Percentiles rank a stretch among this genome's conserved stretches.
Evolutionary conservation across 352 stramenopile species (phyloP).

Genomic region (Globisporangium paroecandrum): DNA sequence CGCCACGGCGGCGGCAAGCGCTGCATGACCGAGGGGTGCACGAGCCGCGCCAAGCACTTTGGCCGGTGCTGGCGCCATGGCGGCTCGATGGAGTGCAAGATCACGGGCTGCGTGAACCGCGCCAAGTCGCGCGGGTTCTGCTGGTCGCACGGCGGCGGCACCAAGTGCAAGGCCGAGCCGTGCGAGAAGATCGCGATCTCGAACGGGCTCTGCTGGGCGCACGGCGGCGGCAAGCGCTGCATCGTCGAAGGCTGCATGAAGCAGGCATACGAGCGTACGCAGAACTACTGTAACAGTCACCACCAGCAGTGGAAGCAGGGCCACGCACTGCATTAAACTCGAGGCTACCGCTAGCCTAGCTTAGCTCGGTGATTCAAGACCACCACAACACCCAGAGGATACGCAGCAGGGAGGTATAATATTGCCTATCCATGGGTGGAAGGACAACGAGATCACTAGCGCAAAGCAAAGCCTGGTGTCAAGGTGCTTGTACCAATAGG

Average conservation of each 20-base stretch:
- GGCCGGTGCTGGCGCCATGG: slow-evolving; percentile 75
- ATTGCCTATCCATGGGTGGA: background rate
- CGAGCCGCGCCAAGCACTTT: slow-evolving; percentile 69
- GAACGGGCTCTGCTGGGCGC: slow-evolving; percentile 71
- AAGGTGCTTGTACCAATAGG: slow-evolving; percentile 1
- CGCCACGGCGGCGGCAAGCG: slow-evolving; percentile 50
- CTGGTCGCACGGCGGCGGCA: slow-evolving; percentile 83
- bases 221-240: slow-evolving; percentile 74
- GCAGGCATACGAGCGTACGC: slow-evolving; percentile 75
- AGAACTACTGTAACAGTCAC: slow-evolving; percentile 74
- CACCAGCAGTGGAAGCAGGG: slow-evolving; percentile 34
- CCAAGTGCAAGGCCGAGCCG: slow-evolving; percentile 62
- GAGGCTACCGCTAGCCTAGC: background rate
- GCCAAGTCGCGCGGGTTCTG: slow-evolving; percentile 83
- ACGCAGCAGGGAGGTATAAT: background rate
- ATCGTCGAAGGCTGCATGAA: slow-evolving; percentile 65
- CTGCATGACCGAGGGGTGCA: slow-evolving; percentile 52
- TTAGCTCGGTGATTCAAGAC: background rate
- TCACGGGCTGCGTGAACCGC: slow-evolving; percentile 68
- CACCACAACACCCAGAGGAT: background rate
- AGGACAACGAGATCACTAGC: background rate
- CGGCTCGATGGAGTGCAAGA: slow-evolving; percentile 76
- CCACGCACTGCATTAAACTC: background rate
- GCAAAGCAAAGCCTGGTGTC: background rate
- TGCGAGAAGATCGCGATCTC: slow-evolving; percentile 83